Evolutionary conservation across 768 basidiomycete genomes (phyloP).

Genomic region (Dacryopinax spathularia): DNA sequence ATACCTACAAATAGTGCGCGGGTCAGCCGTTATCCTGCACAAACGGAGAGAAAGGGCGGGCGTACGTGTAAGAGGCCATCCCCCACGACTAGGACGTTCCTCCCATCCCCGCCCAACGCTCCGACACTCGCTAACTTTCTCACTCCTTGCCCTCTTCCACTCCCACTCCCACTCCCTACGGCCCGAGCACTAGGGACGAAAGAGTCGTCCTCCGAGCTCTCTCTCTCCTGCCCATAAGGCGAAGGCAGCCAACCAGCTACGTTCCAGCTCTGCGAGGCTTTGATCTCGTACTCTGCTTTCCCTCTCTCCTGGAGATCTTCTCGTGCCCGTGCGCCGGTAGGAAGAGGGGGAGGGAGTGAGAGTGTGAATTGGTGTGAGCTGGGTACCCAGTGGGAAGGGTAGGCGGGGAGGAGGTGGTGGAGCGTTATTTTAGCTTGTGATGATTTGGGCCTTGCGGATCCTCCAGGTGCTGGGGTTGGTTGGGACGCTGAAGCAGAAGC

Average conservation of each 20-base stretch:
- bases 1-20: too few species aligned
- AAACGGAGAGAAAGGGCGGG: not conserved
- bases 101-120: not conserved
- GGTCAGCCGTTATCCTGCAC: not conserved
- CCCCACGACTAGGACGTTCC: not conserved
- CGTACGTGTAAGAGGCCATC: not conserved
- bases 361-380: not conserved
- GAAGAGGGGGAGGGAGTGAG: not conserved
- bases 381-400: not conserved
- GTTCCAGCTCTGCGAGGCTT: not conserved
- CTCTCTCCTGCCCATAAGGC: not conserved
- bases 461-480: not conserved
- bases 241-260: not conserved
- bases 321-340: not conserved
- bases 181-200: too few species aligned
- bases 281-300: not conserved
- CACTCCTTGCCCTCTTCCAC: not conserved
- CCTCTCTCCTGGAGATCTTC: too few species aligned
- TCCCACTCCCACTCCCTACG: not conserved
- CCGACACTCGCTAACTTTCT: not conserved
- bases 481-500: not conserved
- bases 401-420: not conserved
- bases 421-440: not conserved
- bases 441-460: not conserved
- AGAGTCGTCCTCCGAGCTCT: not conserved